Conservation (phyloP, 148 eudicot species). For the Persicaria tinctoria region DNA sequence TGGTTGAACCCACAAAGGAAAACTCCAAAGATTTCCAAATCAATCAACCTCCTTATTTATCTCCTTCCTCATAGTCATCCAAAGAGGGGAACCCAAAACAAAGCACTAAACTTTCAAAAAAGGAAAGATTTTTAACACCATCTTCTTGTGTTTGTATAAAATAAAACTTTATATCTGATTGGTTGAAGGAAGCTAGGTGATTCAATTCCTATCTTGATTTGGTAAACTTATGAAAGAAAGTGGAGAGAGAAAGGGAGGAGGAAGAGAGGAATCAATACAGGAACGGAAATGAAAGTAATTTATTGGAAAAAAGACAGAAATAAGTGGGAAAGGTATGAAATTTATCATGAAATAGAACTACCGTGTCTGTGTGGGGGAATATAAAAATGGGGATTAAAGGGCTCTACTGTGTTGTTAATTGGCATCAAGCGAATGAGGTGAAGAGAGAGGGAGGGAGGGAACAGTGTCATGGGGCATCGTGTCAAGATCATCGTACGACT, state of each 20-base stretch:
- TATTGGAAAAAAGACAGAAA: too few species aligned
- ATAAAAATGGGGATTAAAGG: too few species aligned
- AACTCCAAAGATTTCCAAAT: not conserved
- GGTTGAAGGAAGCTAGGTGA: not conserved
- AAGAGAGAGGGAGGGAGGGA: too few species aligned
- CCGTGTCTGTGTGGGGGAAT: too few species aligned
- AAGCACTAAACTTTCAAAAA: not conserved
- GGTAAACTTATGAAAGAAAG: conserved; percentile 17
- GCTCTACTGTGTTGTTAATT: too few species aligned
- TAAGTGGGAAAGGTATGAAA: too few species aligned
- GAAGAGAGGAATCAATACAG: too few species aligned
- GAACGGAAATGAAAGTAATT: too few species aligned
- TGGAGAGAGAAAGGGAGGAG: not conserved
- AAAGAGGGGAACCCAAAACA: not conserved
- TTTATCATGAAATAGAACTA: too few species aligned
- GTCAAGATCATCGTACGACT: not conserved
- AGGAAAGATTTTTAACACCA: not conserved
- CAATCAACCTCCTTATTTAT: not conserved
- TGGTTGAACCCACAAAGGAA: not conserved
- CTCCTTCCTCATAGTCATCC: not conserved
- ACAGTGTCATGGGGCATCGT: not conserved
- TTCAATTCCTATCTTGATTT: conserved; percentile 13
- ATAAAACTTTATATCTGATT: not conserved
- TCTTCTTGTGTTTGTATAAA: not conserved
- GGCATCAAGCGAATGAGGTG: too few species aligned